A percentile compares a stretch with the other conserved stretches of the same genome.
Evolutionary conservation across 2,329 filamentous ascomycete species (phyloP).

Genomic region (Hymenoscyphus fructigenus): DNA sequence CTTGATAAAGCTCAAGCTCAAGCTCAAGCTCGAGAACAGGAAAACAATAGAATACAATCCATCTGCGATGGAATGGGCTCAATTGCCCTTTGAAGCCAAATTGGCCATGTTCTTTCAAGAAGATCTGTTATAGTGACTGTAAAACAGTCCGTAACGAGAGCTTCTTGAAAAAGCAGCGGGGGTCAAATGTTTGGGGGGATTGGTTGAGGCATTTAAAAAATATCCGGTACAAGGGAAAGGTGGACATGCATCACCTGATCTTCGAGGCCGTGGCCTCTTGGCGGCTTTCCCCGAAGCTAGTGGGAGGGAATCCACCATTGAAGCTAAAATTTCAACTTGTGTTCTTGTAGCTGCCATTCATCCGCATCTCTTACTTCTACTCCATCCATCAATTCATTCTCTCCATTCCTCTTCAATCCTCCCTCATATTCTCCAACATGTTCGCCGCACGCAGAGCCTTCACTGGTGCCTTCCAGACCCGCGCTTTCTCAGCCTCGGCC

Average conservation of each 20-base stretch:
- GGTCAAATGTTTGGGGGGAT: too few relatives aligned
- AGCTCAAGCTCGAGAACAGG: too few relatives aligned
- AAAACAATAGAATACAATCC: too few relatives aligned
- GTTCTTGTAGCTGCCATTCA: not conserved
- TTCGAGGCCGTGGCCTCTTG: not conserved
- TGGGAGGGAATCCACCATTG: not conserved
- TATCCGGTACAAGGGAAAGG: too few relatives aligned
- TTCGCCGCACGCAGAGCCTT: conserved; percentile 66
- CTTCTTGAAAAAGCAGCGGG: too few relatives aligned
- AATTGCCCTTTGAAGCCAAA: too few relatives aligned
- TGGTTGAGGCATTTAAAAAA: too few relatives aligned
- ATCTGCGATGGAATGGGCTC: too few relatives aligned
- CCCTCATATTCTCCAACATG: conserved; percentile 52
- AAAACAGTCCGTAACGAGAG: too few relatives aligned
- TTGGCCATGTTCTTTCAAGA: too few relatives aligned
- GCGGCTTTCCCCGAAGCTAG: not conserved
- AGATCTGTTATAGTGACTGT: too few relatives aligned
- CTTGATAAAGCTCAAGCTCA: too few relatives aligned
- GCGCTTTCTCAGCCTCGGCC: conserved; percentile 78
- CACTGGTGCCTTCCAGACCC: conserved; percentile 62
- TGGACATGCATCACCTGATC: not conserved
- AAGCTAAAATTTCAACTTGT: conserved; percentile 1
- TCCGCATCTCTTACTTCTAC: not conserved
- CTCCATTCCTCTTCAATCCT: not conserved
- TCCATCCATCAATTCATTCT: not conserved